These are phyloP conservation scores for Schwanniomyces sp. DNA, from an alignment of 805 yeast genomes.

Conservation along the genomic window DNA sequence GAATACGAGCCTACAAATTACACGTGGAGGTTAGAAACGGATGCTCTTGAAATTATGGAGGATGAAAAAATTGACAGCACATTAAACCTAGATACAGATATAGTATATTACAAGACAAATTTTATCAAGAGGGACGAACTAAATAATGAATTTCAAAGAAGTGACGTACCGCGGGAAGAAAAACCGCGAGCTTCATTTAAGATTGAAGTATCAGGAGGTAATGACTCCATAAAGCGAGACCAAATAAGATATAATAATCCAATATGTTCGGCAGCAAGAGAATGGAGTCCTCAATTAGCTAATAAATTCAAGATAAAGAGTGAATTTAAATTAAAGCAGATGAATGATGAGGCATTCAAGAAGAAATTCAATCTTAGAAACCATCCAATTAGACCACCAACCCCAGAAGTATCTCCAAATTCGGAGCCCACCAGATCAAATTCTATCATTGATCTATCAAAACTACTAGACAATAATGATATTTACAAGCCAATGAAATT, in stretches of 20 bases:
- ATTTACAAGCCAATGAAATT: conserved; percentile 39
- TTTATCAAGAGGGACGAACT: conserved; percentile 38
- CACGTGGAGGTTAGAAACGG: conserved; percentile 33
- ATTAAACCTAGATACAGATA: conserved; percentile 40
- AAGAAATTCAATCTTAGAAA: conserved; percentile 26
- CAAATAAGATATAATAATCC: conserved; percentile 20
- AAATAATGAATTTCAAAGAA: conserved; percentile 13
- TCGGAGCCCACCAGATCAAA: conserved; percentile 42
- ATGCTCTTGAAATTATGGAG: conserved; percentile 30
- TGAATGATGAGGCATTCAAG: conserved; percentile 39
- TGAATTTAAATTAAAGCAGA: conserved; percentile 35
- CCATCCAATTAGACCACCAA: conserved; percentile 33
- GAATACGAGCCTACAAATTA: conserved; percentile 14
- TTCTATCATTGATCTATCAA: conserved; percentile 39
- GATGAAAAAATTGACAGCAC: conserved; percentile 25
- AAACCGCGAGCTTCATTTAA: conserved; percentile 38
- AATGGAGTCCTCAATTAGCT: conserved; percentile 35
- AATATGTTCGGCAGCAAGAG: conserved; percentile 39
- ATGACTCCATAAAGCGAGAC: conserved; percentile 4
- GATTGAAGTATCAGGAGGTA: conserved; percentile 12
- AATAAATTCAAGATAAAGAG: conserved; percentile 27
- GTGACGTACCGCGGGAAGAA: conserved; percentile 10
- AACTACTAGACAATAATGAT: conserved; percentile 32
- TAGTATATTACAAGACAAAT: conserved; percentile 44
- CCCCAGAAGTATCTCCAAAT: conserved; percentile 44